These are phyloP conservation scores for Lizonia empirigonia DNA, from an alignment of 2,329 filamentous ascomycete genomes.

Conservation along the genomic window DNA sequence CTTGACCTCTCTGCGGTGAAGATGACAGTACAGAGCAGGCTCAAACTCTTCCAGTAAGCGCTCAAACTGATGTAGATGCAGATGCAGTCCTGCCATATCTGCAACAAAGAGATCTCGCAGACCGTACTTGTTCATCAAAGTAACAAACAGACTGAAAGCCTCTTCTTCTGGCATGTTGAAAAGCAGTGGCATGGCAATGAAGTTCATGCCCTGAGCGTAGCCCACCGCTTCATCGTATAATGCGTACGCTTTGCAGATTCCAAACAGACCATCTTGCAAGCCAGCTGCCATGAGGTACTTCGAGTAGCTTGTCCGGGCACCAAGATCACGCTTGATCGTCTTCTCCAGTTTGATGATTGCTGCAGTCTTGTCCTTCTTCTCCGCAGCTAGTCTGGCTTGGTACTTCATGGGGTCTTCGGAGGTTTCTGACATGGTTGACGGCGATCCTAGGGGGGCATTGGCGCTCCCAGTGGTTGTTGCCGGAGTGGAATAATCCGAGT, in stretches of 20 bases:
- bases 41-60: conserved; percentile 91
- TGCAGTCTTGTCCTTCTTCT: conserved; percentile 75
- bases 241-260: conserved; percentile 96
- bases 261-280: conserved; percentile 91
- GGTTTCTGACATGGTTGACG: conserved; percentile 61
- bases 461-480: conserved; percentile 58
- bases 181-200: conserved; percentile 92
- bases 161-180: conserved; percentile 99
- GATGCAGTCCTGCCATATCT: conserved; percentile 95
- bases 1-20: conserved; percentile 83
- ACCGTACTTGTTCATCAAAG: conserved; percentile 95
- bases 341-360: conserved; percentile 86
- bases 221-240: conserved; percentile 93
- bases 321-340: conserved; percentile 85
- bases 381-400: conserved; percentile 66
- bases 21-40: conserved; percentile 91
- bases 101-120: conserved; percentile 90
- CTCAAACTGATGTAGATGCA: conserved; percentile 94
- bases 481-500: conserved; percentile 74
- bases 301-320: conserved; percentile 91
- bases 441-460: conserved; percentile 50
- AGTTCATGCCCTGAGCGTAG: conserved; percentile 99
- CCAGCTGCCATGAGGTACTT: conserved; percentile 92
- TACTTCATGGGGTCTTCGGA: conserved; percentile 68
- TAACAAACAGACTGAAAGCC: conserved; percentile 89